Percentiles rank a stretch among this genome's conserved stretches.
These are phyloP conservation scores for Mycothermus thermophilus DNA, from an alignment of 495 filamentous ascomycete species.

Conservation along the genomic window DNA sequence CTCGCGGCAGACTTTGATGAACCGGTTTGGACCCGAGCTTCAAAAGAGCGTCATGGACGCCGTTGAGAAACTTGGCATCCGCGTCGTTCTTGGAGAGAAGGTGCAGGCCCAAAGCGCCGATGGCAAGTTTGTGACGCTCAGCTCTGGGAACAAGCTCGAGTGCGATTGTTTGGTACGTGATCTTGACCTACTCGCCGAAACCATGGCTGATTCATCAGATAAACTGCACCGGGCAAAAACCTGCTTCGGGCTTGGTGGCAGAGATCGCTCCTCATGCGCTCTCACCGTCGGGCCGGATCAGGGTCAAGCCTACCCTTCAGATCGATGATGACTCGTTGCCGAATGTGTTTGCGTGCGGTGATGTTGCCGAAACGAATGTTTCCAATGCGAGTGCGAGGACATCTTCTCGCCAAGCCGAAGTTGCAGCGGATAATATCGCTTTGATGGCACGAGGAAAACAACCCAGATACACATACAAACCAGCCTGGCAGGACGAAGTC, in stretches of 20 bases:
- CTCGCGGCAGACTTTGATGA: slow-evolving; percentile 39
- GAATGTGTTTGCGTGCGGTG: slow-evolving; percentile 18
- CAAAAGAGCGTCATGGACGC: slow-evolving; percentile 30
- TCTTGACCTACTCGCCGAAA: not conserved
- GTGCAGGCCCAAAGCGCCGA: slow-evolving; percentile 4
- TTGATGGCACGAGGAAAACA: slow-evolving; percentile 6
- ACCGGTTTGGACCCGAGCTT: slow-evolving; percentile 36
- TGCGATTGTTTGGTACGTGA: slow-evolving; percentile 20
- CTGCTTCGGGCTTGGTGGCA: slow-evolving; percentile 11
- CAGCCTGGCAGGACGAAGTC: slow-evolving; percentile 12
- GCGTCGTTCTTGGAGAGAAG: slow-evolving; percentile 28
- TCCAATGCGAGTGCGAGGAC: slow-evolving; percentile 16
- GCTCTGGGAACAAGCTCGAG: slow-evolving; percentile 11
- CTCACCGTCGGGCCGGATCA: slow-evolving; percentile 15
- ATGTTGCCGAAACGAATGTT: slow-evolving; percentile 15
- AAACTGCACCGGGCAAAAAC: slow-evolving; percentile 20
- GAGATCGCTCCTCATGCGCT: slow-evolving; percentile 11
- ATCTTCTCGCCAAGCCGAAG: slow-evolving; percentile 14
- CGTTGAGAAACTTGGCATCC: slow-evolving; percentile 28
- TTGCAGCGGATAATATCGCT: slow-evolving; percentile 17
- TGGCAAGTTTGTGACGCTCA: slow-evolving; percentile 9
- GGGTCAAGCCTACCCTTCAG: slow-evolving; percentile 18
- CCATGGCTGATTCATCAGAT: slow-evolving; percentile 12
- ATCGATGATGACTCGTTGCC: slow-evolving; percentile 16
- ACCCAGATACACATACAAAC: slow-evolving; percentile 9